These are phyloP conservation scores for Cladosporium austrohemisphaericum DNA, from an alignment of 2,329 filamentous ascomycete genomes.

Conservation along the genomic window DNA sequence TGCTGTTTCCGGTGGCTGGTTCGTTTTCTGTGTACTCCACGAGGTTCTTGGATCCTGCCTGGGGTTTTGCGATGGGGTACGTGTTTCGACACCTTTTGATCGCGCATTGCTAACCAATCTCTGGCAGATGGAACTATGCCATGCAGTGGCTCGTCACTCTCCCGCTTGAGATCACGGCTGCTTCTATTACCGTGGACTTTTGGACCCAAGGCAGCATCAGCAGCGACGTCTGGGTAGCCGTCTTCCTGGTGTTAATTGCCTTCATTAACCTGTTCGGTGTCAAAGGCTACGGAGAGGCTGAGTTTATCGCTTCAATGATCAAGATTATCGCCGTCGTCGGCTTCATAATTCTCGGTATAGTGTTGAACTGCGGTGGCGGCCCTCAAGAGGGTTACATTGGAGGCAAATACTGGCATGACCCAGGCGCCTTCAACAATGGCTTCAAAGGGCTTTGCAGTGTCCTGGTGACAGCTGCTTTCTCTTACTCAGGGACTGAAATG, in stretches of 20 bases:
- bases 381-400: conserved; percentile 74
- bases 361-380: conserved; percentile 74
- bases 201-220: conserved; percentile 30
- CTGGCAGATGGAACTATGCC: conserved; percentile 38
- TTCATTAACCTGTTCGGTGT: conserved; percentile 34
- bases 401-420: conserved; percentile 65
- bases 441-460: conserved; percentile 80
- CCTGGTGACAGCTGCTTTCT: conserved; percentile 72
- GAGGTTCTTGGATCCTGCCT: conserved; percentile 86
- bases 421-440: conserved; percentile 76
- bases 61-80: conserved; percentile 53
- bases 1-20: conserved; percentile 84
- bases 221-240: conserved; percentile 31
- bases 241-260: conserved; percentile 32
- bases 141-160: conserved; percentile 34
- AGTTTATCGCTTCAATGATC: conserved; percentile 36
- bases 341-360: conserved; percentile 62
- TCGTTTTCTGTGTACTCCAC: conserved; percentile 92
- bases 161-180: conserved; percentile 33
- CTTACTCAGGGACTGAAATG: conserved; percentile 72
- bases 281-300: conserved; percentile 34
- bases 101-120: conserved; percentile 18
- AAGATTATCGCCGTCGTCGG: conserved; percentile 49
- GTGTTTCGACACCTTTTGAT: background rate
- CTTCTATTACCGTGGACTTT: conserved; percentile 33